These are phyloP conservation scores for Aspergillus quadrilineatus DNA, from an alignment of 2,329 filamentous ascomycete genomes.

Conservation along the genomic window DNA sequence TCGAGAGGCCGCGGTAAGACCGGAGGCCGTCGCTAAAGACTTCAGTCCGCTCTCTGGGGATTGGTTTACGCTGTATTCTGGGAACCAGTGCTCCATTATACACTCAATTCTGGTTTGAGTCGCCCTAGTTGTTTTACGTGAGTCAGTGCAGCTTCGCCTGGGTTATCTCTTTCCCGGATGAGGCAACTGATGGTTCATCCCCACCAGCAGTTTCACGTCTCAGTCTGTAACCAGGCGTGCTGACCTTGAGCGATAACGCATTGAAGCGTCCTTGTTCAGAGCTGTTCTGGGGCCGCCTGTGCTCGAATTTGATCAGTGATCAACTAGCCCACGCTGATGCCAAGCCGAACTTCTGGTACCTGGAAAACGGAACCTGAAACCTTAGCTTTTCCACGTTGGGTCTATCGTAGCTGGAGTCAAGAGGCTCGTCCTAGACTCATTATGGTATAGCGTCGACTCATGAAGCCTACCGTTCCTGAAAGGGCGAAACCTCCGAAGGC, in stretches of 20 bases:
- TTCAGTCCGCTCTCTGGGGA: not conserved
- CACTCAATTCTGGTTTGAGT: not conserved
- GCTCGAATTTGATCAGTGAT: conserved; percentile 1
- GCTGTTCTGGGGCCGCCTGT: not conserved
- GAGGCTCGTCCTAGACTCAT: conserved; percentile 18
- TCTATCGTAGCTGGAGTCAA: not conserved
- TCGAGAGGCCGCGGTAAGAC: conserved; percentile 16
- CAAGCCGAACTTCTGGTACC: conserved; percentile 10
- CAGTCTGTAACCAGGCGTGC: not conserved
- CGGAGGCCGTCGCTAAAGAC: conserved; percentile 22
- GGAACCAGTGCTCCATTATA: not conserved
- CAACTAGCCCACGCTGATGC: conserved; percentile 5
- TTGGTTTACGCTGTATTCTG: not conserved
- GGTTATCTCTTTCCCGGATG: conserved; percentile 5
- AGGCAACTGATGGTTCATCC: not conserved
- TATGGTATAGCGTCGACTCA: conserved; percentile 6
- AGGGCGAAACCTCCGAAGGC: conserved; percentile 23
- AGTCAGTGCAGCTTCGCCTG: not conserved
- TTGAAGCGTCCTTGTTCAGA: not conserved
- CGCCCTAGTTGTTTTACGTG: not conserved
- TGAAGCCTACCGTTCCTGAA: conserved; percentile 21
- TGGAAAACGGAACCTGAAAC: conserved; percentile 14
- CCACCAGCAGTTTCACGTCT: conserved; percentile 6
- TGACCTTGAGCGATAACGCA: not conserved
- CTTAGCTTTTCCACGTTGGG: conserved; percentile 14